Conservation (phyloP, 2,329 filamentous ascomycete genomes). For the Alternaria arborescens region DNA sequence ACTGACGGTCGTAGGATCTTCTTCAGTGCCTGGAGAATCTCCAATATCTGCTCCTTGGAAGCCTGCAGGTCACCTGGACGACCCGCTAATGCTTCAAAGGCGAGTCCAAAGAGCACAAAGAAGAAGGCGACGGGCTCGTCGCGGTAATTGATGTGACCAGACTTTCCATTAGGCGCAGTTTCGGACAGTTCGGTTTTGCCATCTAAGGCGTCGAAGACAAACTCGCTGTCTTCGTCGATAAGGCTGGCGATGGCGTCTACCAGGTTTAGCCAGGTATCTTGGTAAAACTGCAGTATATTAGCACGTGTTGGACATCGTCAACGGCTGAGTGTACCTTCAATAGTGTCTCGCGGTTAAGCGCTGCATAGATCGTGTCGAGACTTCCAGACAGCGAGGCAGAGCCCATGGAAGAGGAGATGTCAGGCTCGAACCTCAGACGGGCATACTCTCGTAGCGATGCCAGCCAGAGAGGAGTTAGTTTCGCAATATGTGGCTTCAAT, state of each 20-base stretch:
- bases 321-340: constrained; percentile 64
- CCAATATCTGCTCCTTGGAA: constrained; percentile 80
- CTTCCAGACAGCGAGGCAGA: constrained; percentile 83
- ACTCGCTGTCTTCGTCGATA: constrained; percentile 96
- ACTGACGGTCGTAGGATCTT: constrained; percentile 95
- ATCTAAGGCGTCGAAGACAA: constrained; percentile 95
- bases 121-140: constrained; percentile 99
- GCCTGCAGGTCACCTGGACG: constrained; percentile 76
- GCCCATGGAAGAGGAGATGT: constrained; percentile 90
- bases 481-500: constrained; percentile 87
- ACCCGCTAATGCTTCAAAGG: constrained; percentile 92
- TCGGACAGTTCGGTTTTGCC: constrained; percentile 68
- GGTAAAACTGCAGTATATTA: constrained; percentile 73
- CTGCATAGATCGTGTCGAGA: constrained; percentile 92
- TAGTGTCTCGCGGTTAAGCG: constrained; percentile 90
- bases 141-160: constrained; percentile 88
- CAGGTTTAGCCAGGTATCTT: constrained; percentile 94
- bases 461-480: constrained; percentile 90
- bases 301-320: not conserved
- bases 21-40: constrained; percentile 89
- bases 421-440: constrained; percentile 90
- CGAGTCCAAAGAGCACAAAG: constrained; percentile 95
- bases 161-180: constrained; percentile 61
- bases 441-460: constrained; percentile 94
- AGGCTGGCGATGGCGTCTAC: constrained; percentile 97